Percentiles rank a stretch among this genome's conserved stretches.
phyloP scores from a whole-genome alignment of 352 stramenopile genomes.

The Pythium dissimile region DNA sequence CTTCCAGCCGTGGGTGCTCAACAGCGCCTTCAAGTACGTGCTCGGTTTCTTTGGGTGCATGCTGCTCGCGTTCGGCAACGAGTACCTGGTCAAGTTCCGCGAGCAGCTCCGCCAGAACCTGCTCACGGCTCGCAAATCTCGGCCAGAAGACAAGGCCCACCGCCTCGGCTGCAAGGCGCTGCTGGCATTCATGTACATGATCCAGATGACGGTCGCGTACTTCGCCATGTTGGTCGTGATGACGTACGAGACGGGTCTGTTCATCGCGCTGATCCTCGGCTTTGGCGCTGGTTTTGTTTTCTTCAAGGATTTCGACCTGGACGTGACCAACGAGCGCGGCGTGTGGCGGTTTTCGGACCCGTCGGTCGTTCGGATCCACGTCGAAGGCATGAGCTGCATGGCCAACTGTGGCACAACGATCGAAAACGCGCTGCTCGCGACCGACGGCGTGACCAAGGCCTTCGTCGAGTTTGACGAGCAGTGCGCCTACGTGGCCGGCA shows the following conservation, averaged over 20 bases:
- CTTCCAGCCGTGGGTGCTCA: constrained; percentile 78
- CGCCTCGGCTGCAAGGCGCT: constrained; percentile 64
- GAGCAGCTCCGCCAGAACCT: constrained; percentile 39
- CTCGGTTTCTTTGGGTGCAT: constrained; percentile 75
- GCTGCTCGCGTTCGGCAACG: constrained; percentile 57
- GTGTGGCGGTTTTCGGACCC: constrained; percentile 37
- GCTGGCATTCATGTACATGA: constrained; percentile 73
- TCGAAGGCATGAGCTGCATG: constrained; percentile 83
- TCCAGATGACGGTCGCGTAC: constrained; percentile 72
- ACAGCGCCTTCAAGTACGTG: constrained; percentile 62
- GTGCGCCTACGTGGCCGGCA: constrained; percentile 69
- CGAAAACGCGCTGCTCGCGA: constrained; percentile 41
- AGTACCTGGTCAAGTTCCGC: constrained; percentile 54
- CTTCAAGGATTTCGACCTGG: constrained; percentile 80
- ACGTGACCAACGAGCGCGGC: constrained; percentile 62
- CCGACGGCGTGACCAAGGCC: constrained; percentile 67
- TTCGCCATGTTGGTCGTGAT: constrained; percentile 86
- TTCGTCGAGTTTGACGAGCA: constrained; percentile 75
- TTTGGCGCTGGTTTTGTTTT: constrained; percentile 69
- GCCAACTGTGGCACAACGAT: constrained; percentile 89
- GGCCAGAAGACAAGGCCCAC: constrained; percentile 38
- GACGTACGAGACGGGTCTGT: constrained; percentile 83
- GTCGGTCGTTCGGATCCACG: constrained; percentile 23
- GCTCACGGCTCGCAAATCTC: constrained; percentile 11
- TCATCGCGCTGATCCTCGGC: constrained; percentile 61